Evolutionary conservation across 164 flowering plant species (phyloP).

Genomic region (Berberis vulgaris): DNA sequence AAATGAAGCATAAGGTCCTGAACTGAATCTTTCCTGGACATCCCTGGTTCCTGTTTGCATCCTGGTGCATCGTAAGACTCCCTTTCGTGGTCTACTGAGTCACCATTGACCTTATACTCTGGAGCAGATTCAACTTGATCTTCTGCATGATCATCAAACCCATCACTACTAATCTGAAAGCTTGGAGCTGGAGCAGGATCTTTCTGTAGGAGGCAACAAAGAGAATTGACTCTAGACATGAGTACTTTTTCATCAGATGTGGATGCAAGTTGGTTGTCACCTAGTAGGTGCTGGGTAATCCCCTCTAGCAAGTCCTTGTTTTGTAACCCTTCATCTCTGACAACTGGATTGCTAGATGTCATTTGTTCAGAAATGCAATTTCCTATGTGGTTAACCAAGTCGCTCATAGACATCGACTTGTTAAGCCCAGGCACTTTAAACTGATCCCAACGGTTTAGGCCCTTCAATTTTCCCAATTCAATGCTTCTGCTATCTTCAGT

Average conservation of each 20-base stretch:
- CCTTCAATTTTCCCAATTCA: conserved; percentile 21
- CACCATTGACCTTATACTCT: conserved; percentile 11
- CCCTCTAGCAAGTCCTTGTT: conserved; percentile 46
- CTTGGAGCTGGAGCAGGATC: conserved; percentile 31
- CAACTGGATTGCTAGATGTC: conserved; percentile 37
- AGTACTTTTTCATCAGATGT: conserved; percentile 66
- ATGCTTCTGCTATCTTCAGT: conserved; percentile 33
- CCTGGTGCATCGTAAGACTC: conserved; percentile 22
- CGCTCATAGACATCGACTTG: conserved; percentile 73
- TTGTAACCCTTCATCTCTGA: conserved; percentile 24
- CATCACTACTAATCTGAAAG: conserved; percentile 18
- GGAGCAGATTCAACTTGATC: background rate
- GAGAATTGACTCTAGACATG: conserved; percentile 82
- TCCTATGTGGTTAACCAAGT: conserved; percentile 66
- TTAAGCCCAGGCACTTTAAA: conserved; percentile 51
- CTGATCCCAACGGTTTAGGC: conserved; percentile 37
- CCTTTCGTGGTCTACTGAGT: conserved; percentile 14
- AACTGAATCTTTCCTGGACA: conserved; percentile 77
- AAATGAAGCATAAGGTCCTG: conserved; percentile 75
- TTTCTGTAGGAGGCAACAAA: conserved; percentile 71
- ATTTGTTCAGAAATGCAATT: conserved; percentile 54
- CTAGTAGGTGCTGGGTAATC: conserved; percentile 53
- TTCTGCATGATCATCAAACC: conserved; percentile 9
- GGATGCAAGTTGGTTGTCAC: conserved; percentile 45
- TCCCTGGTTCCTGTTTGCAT: conserved; percentile 31